phyloP scores from a whole-genome alignment of 2,329 filamentous ascomycete species.

The Epichloe coenophiala region DNA sequence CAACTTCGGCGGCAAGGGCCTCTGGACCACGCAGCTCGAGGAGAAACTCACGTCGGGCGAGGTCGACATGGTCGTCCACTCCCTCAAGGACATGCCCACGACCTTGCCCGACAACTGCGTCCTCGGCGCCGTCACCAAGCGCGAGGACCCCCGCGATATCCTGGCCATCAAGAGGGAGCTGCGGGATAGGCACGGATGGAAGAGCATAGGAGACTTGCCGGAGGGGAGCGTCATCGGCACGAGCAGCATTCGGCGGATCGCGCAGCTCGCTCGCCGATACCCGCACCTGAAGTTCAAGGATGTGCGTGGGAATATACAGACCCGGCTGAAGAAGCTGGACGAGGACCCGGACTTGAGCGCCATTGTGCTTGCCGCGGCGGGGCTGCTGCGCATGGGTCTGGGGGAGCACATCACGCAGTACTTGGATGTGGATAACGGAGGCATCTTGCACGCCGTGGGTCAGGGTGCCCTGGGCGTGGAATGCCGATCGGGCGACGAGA shows the following conservation, averaged over 20 bases:
- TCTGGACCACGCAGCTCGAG: conserved; percentile 95
- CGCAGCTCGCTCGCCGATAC: conserved; percentile 67
- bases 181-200: conserved; percentile 37
- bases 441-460: conserved; percentile 82
- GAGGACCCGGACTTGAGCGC: conserved; percentile 66
- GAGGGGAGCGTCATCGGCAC: conserved; percentile 75
- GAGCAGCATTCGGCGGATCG: conserved; percentile 75
- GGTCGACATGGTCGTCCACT: conserved; percentile 81
- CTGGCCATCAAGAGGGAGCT: conserved; percentile 41
- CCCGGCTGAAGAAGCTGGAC: conserved; percentile 78
- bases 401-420: conserved; percentile 64
- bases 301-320: conserved; percentile 84
- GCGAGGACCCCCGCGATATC: conserved; percentile 69
- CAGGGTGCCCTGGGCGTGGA: conserved; percentile 87
- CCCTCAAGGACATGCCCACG: conserved; percentile 94
- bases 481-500: conserved; percentile 57
- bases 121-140: conserved; percentile 62
- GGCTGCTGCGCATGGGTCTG: conserved; percentile 62
- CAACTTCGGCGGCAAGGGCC: conserved; percentile 78
- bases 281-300: conserved; percentile 69
- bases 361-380: conserved; percentile 81
- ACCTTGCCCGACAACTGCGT: conserved; percentile 60
- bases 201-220: conserved; percentile 59
- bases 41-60: conserved; percentile 54
- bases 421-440: conserved; percentile 56